Percentiles rank a stretch among this genome's conserved stretches.
Evolutionary conservation across 371 early-diverging fungal genomes (phyloP).

Genomic region (Lichtheimia hyalospora): DNA sequence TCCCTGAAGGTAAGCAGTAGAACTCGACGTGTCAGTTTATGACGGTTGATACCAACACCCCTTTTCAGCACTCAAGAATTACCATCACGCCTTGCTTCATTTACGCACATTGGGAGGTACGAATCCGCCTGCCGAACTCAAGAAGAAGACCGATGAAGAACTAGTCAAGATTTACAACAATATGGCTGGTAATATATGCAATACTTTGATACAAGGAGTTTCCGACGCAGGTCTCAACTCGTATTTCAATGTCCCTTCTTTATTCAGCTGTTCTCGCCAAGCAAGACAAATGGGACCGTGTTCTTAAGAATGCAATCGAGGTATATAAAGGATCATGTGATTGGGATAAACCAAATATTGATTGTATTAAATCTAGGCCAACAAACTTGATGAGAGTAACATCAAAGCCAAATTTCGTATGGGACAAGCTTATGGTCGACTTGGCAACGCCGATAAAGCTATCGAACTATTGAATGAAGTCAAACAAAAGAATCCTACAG

Average conservation of each 20-base stretch:
- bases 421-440: constrained; percentile 38
- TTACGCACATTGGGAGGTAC: constrained; percentile 38
- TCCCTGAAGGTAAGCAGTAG: constrained; percentile 22
- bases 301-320: constrained; percentile 31
- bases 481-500: constrained; percentile 25
- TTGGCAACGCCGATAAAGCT: constrained; percentile 31
- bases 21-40: not conserved
- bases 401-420: constrained; percentile 39
- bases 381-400: constrained; percentile 30
- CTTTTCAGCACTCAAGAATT: constrained; percentile 29
- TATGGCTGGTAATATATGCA: constrained; percentile 26
- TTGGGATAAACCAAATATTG: not conserved
- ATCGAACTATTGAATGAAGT: constrained; percentile 22
- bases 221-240: no score
- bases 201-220: no score
- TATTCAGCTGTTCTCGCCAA: constrained; percentile 33
- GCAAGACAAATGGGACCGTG: constrained; percentile 44
- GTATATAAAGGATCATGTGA: constrained; percentile 7
- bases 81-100: constrained; percentile 39
- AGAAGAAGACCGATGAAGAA: constrained; percentile 24
- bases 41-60: not conserved
- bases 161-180: constrained; percentile 47
- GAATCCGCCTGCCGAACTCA: constrained; percentile 20
- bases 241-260: not conserved
- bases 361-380: constrained; percentile 12